Base-by-base conservation (phyloP, 371 early-diverging fungal species). In the Chytridium lagenaria region DNA sequence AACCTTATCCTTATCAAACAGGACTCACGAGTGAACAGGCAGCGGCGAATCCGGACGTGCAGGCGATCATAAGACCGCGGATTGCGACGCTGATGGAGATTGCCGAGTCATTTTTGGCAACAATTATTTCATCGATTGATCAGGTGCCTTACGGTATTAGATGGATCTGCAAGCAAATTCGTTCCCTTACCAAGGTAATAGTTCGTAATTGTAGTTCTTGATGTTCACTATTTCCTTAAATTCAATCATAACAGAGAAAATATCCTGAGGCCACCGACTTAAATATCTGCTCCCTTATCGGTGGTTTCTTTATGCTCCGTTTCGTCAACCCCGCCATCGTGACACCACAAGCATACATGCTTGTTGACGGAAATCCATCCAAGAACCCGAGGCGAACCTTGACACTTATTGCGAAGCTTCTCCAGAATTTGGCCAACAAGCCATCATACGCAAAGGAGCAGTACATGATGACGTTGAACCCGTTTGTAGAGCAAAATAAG, bases 161-260 rank as follows among this genome's bases (percentile, higher is more conserved):
- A n/a, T 98, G 97, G 97, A 95, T 98, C 59, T 98, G 98, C 83
- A 98, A 98, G 74, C 96, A 97, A 82, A 97, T 98, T 82, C 85
- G 93, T 44, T 92, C 92, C 0, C 80, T 97, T 72, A 94, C 96
- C n/a, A 94, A 93, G 87, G 90, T 91, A 55, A 7, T 26, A 15
- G 33, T 36, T 10, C 23, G 5, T n/a, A 52, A 52, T 26, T 5
- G 7, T 26, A 15, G 7, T 26, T 7, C 55, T n/a, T 12, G 7
- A 5, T 52, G 12, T 52, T 52, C 5, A 23, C 26, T 50, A 44
- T 30, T 39, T 71, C 30, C 12, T 44, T 28, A 49, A 64, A n/a
- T 34, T 16, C 3, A 40, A 22, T 67, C 34, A 3, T 61, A 2
- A 49, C 77, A 91, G 88, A 77, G 93, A 69, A 93, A 92, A 78